These are phyloP conservation scores for Mycena galopus DNA, from an alignment of 768 basidiomycete genomes.

Conservation along the genomic window DNA sequence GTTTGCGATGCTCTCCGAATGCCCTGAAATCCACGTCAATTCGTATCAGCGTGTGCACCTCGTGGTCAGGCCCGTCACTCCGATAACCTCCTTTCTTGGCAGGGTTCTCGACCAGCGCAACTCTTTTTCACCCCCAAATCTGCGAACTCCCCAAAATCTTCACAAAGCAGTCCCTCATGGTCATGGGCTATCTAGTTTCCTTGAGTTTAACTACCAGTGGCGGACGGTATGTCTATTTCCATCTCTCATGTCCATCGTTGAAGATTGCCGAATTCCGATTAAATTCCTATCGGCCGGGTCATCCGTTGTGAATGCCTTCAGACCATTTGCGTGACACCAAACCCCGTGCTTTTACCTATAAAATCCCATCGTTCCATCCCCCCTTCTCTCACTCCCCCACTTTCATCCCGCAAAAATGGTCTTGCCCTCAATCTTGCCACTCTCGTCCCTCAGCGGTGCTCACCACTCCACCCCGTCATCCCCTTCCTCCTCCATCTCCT, in stretches of 20 bases:
- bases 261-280: conserved; percentile 21
- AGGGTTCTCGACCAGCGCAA: neutral
- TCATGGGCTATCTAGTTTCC: neutral
- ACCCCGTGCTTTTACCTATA: conserved; percentile 5
- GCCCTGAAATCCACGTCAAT: neutral
- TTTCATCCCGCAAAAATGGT: conserved; percentile 16
- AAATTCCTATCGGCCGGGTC: conserved; percentile 27
- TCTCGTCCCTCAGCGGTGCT: conserved; percentile 2
- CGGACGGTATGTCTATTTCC: neutral
- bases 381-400: neutral
- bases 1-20: neutral
- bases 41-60: conserved; percentile 7
- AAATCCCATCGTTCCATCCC: neutral
- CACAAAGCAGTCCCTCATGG: neutral
- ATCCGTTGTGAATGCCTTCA: conserved; percentile 21
- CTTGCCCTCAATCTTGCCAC: conserved; percentile 23
- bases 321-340: conserved; percentile 18
- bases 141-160: neutral
- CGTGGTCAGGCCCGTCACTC: conserved; percentile 12
- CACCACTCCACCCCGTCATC: conserved; percentile 7
- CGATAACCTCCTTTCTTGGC: conserved; percentile 26
- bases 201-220: neutral
- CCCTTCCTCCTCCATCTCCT: conserved; percentile 15
- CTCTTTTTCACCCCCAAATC: neutral
- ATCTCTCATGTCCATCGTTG: neutral